A percentile compares a stretch with the other conserved stretches of the same genome.
Evolutionary conservation across 2,329 filamentous ascomycete genomes (phyloP).

Genomic region (Aspergillus ochraceoroseus): DNA sequence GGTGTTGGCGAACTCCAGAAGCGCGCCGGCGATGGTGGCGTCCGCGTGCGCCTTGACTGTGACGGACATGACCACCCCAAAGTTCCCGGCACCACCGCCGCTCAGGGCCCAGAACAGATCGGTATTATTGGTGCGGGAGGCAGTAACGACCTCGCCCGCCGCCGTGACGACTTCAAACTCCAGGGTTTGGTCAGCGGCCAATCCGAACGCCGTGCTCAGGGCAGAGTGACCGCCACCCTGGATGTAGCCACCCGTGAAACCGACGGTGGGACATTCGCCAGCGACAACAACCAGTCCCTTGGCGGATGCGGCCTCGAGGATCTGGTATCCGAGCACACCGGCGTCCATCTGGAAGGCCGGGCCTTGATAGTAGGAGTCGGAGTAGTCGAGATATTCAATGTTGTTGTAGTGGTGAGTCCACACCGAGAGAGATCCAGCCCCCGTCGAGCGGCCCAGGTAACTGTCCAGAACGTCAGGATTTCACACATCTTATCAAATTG

Average conservation of each 20-base stretch:
- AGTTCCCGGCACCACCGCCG: constrained; percentile 58
- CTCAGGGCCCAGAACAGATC: constrained; percentile 61
- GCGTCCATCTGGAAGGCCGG: constrained; percentile 51
- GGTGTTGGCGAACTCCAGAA: constrained; percentile 41
- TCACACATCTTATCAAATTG: too few species aligned
- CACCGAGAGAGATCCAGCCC: constrained; percentile 47
- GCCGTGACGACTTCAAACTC: constrained; percentile 53
- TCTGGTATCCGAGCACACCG: constrained; percentile 50
- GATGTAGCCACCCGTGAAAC: constrained; percentile 56
- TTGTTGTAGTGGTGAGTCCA: constrained; percentile 34
- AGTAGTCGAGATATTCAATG: constrained; percentile 34
- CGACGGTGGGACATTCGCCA: constrained; percentile 54
- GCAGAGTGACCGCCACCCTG: constrained; percentile 58
- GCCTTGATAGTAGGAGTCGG: constrained; percentile 45
- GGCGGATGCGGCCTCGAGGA: constrained; percentile 47
- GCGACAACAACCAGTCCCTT: constrained; percentile 51
- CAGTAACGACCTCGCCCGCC: constrained; percentile 46
- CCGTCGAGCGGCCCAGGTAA: constrained; percentile 55
- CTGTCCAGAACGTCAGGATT: too few species aligned
- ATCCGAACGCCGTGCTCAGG: constrained; percentile 52
- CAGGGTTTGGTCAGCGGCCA: constrained; percentile 57
- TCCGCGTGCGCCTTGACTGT: constrained; percentile 51
- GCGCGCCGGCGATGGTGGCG: constrained; percentile 42
- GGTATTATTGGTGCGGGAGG: constrained; percentile 46
- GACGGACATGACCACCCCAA: constrained; percentile 53